Base-by-base conservation (phyloP, 1,284 basidiomycete genomes). In the Moniliophthora roreri region DNA sequence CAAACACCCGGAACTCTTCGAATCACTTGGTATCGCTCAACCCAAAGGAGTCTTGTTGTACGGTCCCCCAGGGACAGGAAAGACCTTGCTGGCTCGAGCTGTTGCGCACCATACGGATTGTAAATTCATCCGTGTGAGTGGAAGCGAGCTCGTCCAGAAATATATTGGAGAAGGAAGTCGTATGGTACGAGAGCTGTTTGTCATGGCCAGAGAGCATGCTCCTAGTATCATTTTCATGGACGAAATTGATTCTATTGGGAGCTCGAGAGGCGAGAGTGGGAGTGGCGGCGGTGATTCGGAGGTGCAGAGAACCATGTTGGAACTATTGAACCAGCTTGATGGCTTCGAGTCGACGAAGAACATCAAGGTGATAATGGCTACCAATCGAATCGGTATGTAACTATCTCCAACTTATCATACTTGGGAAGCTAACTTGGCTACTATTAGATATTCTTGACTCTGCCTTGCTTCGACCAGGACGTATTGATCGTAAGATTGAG, bases 191-290 rank as follows among this genome's bases (percentile, higher is more conserved):
- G 96, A 99, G 75, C 74, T 99, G 52, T 99, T 99, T 78, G 94
- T 98, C 59, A 98, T 98, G 96, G 96, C 97, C 1, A 76, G 95
- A 60, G 96, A 98, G 70, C 95, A 98, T 68, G 96, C 96, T 23
- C 96, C 97, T n/a, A 92, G 89, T 69, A 98, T 99, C 76, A 97
- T 99, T 68, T 98, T 99, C 78, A 98, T 99, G 94, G 96, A 99
- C 73, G 96, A 99, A 72, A 98, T 99, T 62, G 96, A 99, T 74
- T 95, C 93, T 20, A 99, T 99, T 65, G 96, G 96, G 51, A 93
- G 90, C 57, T 95, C 92, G 53, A 77, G 96, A 67, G 94, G 95
- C 21, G 93, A 95, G 63, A 87, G 91, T 61, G 91, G 92, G 10
- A 91, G 91, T 23, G 91, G 92, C 0, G 86, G 90, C 41, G 93